These are phyloP conservation scores for Malus orientalis DNA, from an alignment of 306 rosid genomes.

Conservation along the genomic window DNA sequence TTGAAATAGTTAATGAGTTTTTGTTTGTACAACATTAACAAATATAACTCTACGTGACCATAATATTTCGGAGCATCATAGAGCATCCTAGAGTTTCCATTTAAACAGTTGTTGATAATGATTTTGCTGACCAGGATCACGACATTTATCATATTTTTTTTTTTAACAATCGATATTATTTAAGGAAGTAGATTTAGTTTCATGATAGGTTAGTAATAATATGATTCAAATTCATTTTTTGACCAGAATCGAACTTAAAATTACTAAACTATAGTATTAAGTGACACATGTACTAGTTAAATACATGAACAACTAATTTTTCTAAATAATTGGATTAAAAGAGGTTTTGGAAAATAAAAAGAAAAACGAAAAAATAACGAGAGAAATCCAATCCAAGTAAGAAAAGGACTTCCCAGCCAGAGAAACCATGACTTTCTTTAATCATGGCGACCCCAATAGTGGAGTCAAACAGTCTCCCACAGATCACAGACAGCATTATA, in stretches of 20 bases:
- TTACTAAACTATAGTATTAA: too few relatives aligned
- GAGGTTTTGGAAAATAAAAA: background rate
- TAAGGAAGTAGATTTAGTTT: accelerated
- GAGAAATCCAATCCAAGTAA: background rate
- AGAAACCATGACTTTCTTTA: background rate
- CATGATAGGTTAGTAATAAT: too few relatives aligned
- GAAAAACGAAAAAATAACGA: background rate
- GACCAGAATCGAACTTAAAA: accelerated
- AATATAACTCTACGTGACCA: too few relatives aligned
- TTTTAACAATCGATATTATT: too few relatives aligned
- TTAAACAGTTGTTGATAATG: too few relatives aligned
- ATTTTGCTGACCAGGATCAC: too few relatives aligned
- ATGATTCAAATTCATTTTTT: too few relatives aligned
- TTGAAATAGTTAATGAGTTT: too few relatives aligned
- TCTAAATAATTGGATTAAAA: background rate
- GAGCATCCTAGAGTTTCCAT: too few relatives aligned
- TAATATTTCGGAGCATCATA: too few relatives aligned
- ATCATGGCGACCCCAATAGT: background rate
- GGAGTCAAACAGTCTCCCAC: background rate
- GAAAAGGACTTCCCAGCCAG: background rate
- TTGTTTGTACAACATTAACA: too few relatives aligned
- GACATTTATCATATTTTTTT: too few relatives aligned
- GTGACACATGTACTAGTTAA: background rate
- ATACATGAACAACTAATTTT: background rate
- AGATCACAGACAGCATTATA: background rate